Percentiles rank a stretch among this genome's conserved stretches.
Conservation (phyloP, 1,139 yeast species). For the Sugiyamaella xylanicola region DNA sequence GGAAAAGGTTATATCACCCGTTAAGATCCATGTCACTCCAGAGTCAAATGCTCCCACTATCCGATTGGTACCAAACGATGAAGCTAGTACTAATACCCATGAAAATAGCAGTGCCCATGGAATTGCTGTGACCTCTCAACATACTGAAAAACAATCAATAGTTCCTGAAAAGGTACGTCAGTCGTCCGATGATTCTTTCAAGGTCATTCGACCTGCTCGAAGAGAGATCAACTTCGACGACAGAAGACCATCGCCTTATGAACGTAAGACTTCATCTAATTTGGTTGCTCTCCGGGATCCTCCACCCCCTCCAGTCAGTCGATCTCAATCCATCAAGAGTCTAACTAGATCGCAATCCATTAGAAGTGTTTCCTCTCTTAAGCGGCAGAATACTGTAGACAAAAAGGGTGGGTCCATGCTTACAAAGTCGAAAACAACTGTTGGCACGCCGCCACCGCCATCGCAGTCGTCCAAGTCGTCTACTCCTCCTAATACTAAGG, state of each 20-base stretch:
- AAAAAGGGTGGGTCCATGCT: background rate
- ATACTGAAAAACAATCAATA: constrained; percentile 1
- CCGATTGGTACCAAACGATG: background rate
- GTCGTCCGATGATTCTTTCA: constrained; percentile 50
- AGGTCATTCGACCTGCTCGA: constrained; percentile 65
- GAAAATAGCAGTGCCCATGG: background rate
- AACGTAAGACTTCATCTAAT: constrained; percentile 27
- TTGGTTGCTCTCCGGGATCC: constrained; percentile 70
- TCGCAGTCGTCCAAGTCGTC: background rate
- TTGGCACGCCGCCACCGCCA: constrained; percentile 1
- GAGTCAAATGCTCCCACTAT: background rate
- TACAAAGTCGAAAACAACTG: background rate
- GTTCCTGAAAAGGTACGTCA: constrained; percentile 7
- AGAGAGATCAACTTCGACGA: constrained; percentile 82
- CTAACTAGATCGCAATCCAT: constrained; percentile 22
- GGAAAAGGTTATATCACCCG: background rate
- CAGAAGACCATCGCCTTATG: constrained; percentile 25
- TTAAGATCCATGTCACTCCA: constrained; percentile 8
- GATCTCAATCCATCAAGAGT: constrained; percentile 24
- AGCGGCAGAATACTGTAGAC: constrained; percentile 8
- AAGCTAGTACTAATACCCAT: background rate
- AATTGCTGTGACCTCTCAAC: background rate
- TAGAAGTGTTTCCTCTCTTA: constrained; percentile 16
- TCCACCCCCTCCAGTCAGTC: constrained; percentile 63
- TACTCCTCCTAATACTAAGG: constrained; percentile 6